These are phyloP conservation scores for Candida tallmaniae DNA, from an alignment of 805 yeast species.

Conservation along the genomic window DNA sequence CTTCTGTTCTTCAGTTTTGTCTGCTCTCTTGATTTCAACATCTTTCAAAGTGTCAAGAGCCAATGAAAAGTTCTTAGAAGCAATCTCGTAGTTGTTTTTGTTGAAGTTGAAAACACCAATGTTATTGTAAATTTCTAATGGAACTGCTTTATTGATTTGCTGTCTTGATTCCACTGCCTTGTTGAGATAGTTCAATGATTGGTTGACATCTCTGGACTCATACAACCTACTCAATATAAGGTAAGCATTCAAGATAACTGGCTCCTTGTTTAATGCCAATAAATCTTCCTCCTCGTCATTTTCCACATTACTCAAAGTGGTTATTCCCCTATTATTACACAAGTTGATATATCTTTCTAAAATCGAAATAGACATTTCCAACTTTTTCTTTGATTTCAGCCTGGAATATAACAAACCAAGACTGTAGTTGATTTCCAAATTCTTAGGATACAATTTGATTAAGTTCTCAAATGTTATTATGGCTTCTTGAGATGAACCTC, in stretches of 20 bases:
- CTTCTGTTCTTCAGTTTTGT: slow-evolving; percentile 41
- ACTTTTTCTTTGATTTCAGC: slow-evolving; percentile 33
- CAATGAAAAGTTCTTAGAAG: slow-evolving; percentile 50
- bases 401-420: slow-evolving; percentile 72
- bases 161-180: slow-evolving; percentile 53
- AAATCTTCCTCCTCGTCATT: slow-evolving; percentile 12
- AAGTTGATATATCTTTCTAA: slow-evolving; percentile 69
- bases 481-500: slow-evolving; percentile 78
- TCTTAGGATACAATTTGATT: slow-evolving; percentile 59
- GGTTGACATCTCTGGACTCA: slow-evolving; percentile 62
- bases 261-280: slow-evolving; percentile 42
- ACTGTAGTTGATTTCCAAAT: slow-evolving; percentile 69
- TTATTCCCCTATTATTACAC: slow-evolving; percentile 45
- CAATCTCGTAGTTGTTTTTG: slow-evolving; percentile 54
- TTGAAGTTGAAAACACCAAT: slow-evolving; percentile 78
- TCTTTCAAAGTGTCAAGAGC: slow-evolving; percentile 38
- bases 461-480: slow-evolving; percentile 77
- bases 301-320: slow-evolving; percentile 10
- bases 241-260: slow-evolving; percentile 58
- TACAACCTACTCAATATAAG: slow-evolving; percentile 64
- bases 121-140: slow-evolving; percentile 68
- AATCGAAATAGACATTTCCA: slow-evolving; percentile 53
- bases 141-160: slow-evolving; percentile 40
- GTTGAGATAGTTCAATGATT: slow-evolving; percentile 59
- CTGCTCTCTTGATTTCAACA: slow-evolving; percentile 13